Conservation (phyloP, 2,329 filamentous ascomycete genomes). For the Pseudogymnoascus sp. region DNA sequence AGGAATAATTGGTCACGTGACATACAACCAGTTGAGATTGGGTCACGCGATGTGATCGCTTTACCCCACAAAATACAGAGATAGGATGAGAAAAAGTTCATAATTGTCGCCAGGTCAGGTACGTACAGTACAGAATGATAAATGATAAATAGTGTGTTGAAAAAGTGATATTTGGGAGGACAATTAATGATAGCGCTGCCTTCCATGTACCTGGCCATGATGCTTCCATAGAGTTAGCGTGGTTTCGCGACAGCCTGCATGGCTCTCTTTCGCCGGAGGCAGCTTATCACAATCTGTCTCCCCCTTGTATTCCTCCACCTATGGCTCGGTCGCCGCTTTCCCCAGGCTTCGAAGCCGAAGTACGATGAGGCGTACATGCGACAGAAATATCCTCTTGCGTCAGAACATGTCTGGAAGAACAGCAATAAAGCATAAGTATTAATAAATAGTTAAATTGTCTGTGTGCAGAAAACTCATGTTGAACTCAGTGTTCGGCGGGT, state of each 20-base stretch:
- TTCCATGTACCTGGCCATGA: not conserved
- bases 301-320: not conserved
- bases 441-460: constrained; percentile 50
- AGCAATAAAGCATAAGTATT: constrained; percentile 22
- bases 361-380: not conserved
- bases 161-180: not conserved
- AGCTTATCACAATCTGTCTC: not conserved
- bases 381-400: not conserved
- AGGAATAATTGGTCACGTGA: not conserved
- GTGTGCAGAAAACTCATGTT: not conserved
- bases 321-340: constrained; percentile 1
- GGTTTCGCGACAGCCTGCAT: not conserved
- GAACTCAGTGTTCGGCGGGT: no score
- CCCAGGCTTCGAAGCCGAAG: not conserved
- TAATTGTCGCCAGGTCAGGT: not conserved
- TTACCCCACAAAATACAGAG: not conserved
- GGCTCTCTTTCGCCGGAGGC: not conserved
- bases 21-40: not conserved
- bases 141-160: not conserved
- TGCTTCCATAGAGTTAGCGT: not conserved
- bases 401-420: not conserved
- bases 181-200: not conserved
- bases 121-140: not conserved
- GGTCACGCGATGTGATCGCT: not conserved
- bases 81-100: not conserved